Conservation (phyloP, 2,329 filamentous ascomycete species). For the Trichoderma hamatum region DNA sequence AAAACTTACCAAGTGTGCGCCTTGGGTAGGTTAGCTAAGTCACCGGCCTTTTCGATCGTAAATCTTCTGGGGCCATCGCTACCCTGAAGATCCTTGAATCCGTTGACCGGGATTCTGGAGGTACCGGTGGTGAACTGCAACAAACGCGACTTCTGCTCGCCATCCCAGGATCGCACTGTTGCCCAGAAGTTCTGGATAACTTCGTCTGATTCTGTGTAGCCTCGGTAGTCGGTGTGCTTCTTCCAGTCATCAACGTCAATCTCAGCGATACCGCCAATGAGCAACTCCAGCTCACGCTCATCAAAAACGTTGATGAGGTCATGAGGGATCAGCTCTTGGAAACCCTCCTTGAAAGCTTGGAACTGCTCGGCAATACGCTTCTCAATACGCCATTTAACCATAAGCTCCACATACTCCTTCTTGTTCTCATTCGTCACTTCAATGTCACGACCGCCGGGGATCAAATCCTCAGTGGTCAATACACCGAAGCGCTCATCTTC, state of each 20-base stretch:
- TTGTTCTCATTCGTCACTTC: conserved; percentile 99
- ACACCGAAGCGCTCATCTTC: conserved; percentile 98
- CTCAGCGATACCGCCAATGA: conserved; percentile 99
- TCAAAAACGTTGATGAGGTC: conserved; percentile 99
- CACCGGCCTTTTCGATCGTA: conserved; percentile 97
- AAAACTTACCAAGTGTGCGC: conserved; percentile 89
- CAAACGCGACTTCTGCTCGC: conserved; percentile 95
- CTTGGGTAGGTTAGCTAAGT: conserved; percentile 87
- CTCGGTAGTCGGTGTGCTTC: conserved; percentile 99
- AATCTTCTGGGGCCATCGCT: conserved; percentile 94
- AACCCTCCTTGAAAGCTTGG: conserved; percentile 94
- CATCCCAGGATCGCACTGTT: conserved; percentile 94
- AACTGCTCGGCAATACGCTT: conserved; percentile 99
- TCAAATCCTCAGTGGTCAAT: conserved; percentile 90
- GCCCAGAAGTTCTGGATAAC: conserved; percentile 99
- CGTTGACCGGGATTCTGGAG: conserved; percentile 96
- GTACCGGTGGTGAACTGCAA: conserved; percentile 97
- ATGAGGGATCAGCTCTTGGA: conserved; percentile 94
- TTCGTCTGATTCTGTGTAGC: conserved; percentile 96
- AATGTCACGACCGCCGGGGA: conserved; percentile 85
- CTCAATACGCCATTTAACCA: conserved; percentile 99
- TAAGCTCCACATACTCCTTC: conserved; percentile 96
- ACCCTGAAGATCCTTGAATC: conserved; percentile 98
- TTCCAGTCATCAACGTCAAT: conserved; percentile 99
- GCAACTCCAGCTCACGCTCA: conserved; percentile 91